These are phyloP conservation scores for Rhodamnia argentea DNA, from an alignment of 345 rosid genomes.

Conservation along the genomic window DNA sequence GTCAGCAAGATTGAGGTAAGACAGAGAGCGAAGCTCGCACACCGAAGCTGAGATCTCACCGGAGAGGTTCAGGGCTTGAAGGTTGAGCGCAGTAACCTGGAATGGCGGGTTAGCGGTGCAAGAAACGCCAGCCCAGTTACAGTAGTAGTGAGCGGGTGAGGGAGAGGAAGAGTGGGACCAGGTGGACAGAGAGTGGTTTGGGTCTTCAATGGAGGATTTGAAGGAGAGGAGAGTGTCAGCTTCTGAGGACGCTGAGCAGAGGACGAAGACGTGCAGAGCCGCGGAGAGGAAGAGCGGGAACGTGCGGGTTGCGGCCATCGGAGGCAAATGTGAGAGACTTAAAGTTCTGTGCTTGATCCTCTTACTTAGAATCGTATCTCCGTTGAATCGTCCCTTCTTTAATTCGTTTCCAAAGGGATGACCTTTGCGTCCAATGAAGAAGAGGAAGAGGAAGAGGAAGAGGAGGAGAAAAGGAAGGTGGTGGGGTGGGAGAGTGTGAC, in stretches of 20 bases:
- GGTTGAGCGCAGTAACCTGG: constrained; percentile 55
- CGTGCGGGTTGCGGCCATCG: constrained; percentile 49
- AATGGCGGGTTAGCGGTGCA: constrained; percentile 42
- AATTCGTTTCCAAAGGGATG: neutral
- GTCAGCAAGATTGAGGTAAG: constrained; percentile 62
- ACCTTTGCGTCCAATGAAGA: neutral
- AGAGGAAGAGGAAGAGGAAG: neutral
- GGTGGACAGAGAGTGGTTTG: constrained; percentile 50
- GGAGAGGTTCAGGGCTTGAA: constrained; percentile 79
- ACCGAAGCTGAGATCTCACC: constrained; percentile 76
- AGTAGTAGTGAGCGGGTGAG: constrained; percentile 32
- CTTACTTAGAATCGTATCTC: neutral
- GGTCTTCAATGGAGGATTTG: constrained; percentile 64
- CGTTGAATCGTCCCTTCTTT: neutral
- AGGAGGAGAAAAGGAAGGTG: neutral
- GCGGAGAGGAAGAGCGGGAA: constrained; percentile 20
- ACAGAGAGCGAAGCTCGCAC: constrained; percentile 49
- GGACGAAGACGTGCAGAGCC: constrained; percentile 28
- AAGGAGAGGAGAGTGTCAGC: constrained; percentile 64
- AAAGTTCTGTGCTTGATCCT: neutral
- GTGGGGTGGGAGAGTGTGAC: neutral
- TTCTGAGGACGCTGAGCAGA: constrained; percentile 29
- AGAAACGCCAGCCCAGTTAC: constrained; percentile 86
- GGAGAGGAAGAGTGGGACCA: constrained; percentile 49
- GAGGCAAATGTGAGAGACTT: constrained; percentile 1